Evolutionary conservation across 371 early-diverging fungal species (phyloP), one percentile per base, ranked within the genome.

Genomic region (Conidiobolus incongruus): DNA sequence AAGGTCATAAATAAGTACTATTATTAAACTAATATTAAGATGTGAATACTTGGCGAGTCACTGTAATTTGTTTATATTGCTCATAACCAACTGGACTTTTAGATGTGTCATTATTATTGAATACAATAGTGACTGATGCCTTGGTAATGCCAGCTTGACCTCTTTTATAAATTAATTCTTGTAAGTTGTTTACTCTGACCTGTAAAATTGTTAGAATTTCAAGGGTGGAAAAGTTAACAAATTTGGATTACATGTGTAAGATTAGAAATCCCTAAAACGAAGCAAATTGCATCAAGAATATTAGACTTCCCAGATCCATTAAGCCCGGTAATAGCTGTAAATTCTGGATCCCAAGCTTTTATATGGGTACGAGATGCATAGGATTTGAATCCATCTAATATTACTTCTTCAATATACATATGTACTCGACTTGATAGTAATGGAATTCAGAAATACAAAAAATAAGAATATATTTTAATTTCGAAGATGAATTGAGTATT

Each of bases 221-320:
- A 16, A 31, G 13, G 21, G 28, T 23, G 26, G 32, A 29, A 23
- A 5, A 43, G 15, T 19, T 22, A 12, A 19, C 21, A 22, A 15
- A 13, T 32, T 50, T 36, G 42, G 38, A 55, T 46, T 68, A 81
- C 83, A 56, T 79, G 80, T 12, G 77, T 70, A 38, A 86, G 59
- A 46, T 85, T 84, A 44, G 85, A 79, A 38, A 99, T 88, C 17
- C 99, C 99, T 17, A 99, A 67, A 4, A 90, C 97, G 65, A 99
- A 99, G 54, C 99, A 92, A 52, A 99, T 94, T 20, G 96, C 94
- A 58, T 99, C 99, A 21, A 99, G 66, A 40, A 99, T 85, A 64
- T 99, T 99, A 16, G 94, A 94, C 59, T 99, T 99, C 32, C 99
- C 99, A 4, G 93, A 86, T 19, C 99, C 99, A 58, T 99, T 99